phyloP scores from a whole-genome alignment of 495 filamentous ascomycete species.

The Bryoglossum gracile region DNA sequence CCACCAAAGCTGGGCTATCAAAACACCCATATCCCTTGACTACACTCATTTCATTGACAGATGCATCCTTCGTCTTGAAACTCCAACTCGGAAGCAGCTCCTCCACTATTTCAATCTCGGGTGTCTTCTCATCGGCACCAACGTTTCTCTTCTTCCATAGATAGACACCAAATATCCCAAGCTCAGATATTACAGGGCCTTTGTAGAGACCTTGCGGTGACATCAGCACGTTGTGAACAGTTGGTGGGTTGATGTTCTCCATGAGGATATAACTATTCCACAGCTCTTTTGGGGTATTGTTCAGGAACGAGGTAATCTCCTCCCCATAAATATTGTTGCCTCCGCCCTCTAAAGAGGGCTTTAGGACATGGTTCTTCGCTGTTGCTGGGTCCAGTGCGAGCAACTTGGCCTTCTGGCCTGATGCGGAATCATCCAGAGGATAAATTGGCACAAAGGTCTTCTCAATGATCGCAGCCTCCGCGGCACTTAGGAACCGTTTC shows the following conservation, averaged over 20 bases:
- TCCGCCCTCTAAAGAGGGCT: slow-evolving; percentile 91
- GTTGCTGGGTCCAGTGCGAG: slow-evolving; percentile 62
- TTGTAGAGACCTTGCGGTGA: slow-evolving; percentile 68
- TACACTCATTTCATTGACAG: slow-evolving; percentile 90
- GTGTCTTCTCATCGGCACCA: slow-evolving; percentile 51
- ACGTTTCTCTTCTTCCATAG: slow-evolving; percentile 70
- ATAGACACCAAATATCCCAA: slow-evolving; percentile 84
- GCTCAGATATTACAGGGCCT: slow-evolving; percentile 80
- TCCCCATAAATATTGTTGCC: slow-evolving; percentile 89
- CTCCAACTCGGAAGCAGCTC: slow-evolving; percentile 54
- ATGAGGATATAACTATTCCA: slow-evolving; percentile 88
- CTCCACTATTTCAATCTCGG: slow-evolving; percentile 46
- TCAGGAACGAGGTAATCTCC: slow-evolving; percentile 71
- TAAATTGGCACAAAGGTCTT: slow-evolving; percentile 85
- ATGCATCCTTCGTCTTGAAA: slow-evolving; percentile 80
- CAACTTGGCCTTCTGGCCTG: slow-evolving; percentile 56
- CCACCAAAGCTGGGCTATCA: slow-evolving; percentile 51
- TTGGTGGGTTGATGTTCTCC: slow-evolving; percentile 89
- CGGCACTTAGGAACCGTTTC: slow-evolving; percentile 46
- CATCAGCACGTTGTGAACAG: slow-evolving; percentile 65
- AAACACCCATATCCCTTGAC: slow-evolving; percentile 91
- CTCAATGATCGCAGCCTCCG: slow-evolving; percentile 49
- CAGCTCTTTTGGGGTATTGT: slow-evolving; percentile 50
- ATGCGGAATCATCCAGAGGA: slow-evolving; percentile 64
- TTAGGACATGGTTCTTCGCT: slow-evolving; percentile 71